A percentile compares a stretch with the other conserved stretches of the same genome.
Evolutionary conservation across 441 rosid genomes (phyloP).

Genomic region (Mallotus repandus): DNA sequence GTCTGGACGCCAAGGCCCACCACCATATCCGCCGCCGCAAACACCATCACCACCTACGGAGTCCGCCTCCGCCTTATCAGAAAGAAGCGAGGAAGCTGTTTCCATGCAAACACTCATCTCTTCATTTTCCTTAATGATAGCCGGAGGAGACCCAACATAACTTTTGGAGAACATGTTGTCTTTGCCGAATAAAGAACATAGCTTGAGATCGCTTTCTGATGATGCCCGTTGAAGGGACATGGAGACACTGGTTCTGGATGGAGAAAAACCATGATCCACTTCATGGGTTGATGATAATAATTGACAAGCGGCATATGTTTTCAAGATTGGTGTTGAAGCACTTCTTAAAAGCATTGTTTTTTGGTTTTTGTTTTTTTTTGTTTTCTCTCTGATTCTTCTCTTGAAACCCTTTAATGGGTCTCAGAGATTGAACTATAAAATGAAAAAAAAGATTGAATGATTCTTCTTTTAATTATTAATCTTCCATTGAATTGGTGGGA

Average conservation of each 20-base stretch:
- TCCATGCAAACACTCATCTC: constrained; percentile 11
- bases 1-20: constrained; percentile 29
- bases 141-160: constrained; percentile 11
- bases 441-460: background rate
- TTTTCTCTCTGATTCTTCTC: background rate
- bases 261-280: background rate
- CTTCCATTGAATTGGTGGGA: no score
- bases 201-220: constrained; percentile 41
- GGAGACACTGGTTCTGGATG: constrained; percentile 19
- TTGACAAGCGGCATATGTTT: constrained; percentile 26
- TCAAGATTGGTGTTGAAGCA: constrained; percentile 49
- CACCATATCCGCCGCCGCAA: constrained; percentile 26
- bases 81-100: background rate
- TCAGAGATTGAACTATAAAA: background rate
- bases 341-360: constrained; percentile 48
- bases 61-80: background rate
- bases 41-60: constrained; percentile 15
- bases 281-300: background rate
- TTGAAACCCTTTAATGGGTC: constrained; percentile 15
- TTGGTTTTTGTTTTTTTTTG: background rate
- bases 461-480: background rate
- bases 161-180: background rate
- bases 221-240: constrained; percentile 30
- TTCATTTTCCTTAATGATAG: constrained; percentile 9
- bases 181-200: constrained; percentile 11